These are phyloP conservation scores for Phytophthora macrochlamydospora DNA, from an alignment of 352 stramenopile genomes.

Conservation along the genomic window DNA sequence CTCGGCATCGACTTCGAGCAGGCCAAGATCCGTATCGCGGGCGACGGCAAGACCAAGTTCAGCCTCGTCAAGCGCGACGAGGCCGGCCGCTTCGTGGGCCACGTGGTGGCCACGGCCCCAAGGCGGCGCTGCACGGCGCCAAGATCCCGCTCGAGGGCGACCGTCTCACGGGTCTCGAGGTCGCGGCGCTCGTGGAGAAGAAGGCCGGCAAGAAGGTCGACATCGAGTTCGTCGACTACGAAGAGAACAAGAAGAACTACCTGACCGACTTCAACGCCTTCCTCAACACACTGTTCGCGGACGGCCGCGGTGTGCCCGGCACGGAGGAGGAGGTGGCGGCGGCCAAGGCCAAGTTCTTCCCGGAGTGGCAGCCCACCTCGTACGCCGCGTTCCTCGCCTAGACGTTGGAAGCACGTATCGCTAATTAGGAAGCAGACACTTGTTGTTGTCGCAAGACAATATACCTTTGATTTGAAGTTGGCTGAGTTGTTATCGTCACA, in stretches of 20 bases:
- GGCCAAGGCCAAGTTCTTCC: constrained; percentile 3
- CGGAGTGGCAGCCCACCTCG: not conserved
- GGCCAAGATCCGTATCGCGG: constrained; percentile 5
- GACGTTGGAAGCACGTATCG: too few species aligned
- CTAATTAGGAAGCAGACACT: too few species aligned
- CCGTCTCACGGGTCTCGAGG: constrained; percentile 11
- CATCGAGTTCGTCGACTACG: constrained; percentile 11
- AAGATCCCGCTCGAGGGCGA: constrained; percentile 15
- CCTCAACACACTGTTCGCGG: constrained; percentile 17
- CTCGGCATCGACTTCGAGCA: constrained; percentile 2
- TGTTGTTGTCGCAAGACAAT: too few species aligned
- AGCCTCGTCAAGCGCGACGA: constrained; percentile 2
- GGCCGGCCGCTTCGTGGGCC: constrained; percentile 11
- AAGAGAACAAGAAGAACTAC: constrained; percentile 18
- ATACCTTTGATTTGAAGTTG: too few species aligned
- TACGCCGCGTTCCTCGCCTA: not conserved
- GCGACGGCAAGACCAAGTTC: constrained; percentile 8
- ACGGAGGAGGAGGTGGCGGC: constrained; percentile 13
- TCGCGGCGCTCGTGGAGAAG: constrained; percentile 12
- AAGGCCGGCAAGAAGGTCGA: constrained; percentile 22
- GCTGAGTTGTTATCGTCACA: too few species aligned
- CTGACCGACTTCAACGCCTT: constrained; percentile 11
- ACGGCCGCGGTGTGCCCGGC: constrained; percentile 15
- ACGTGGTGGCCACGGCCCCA: not conserved
- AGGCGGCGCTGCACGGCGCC: constrained; percentile 8